Percentiles rank a stretch among this genome's conserved stretches.
Evolutionary conservation across 805 yeast genomes (phyloP).

Genomic region (Kodamaea sagamina): DNA sequence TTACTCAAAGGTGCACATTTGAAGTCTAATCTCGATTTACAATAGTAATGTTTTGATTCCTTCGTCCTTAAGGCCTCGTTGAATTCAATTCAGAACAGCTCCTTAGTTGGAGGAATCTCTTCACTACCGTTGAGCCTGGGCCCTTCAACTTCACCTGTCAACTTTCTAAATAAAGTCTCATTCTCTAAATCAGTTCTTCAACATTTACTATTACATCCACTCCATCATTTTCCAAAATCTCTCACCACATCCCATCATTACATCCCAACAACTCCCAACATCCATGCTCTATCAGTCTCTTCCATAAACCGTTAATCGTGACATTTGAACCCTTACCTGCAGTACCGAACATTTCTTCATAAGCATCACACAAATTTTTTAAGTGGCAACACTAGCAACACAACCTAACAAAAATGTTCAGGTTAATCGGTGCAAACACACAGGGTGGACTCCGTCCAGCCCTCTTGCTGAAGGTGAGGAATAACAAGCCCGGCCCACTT

Average conservation of each 20-base stretch:
- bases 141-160: too few relatives aligned
- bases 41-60: too few relatives aligned
- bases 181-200: too few relatives aligned
- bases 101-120: too few relatives aligned
- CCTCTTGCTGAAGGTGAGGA: conserved; percentile 39
- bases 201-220: background rate
- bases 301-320: background rate
- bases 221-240: background rate
- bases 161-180: too few relatives aligned
- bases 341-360: conserved; percentile 1
- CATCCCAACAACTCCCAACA: background rate
- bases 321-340: conserved; percentile 8
- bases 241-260: background rate
- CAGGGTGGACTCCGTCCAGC: conserved; percentile 39
- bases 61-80: too few relatives aligned
- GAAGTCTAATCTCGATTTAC: too few relatives aligned
- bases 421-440: conserved; percentile 40
- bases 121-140: too few relatives aligned
- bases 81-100: too few relatives aligned
- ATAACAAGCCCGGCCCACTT: conserved; percentile 21
- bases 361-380: conserved; percentile 4
- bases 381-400: conserved; percentile 3
- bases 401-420: conserved; percentile 30
- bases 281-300: background rate
- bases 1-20: too few relatives aligned